phyloP scores from a whole-genome alignment of 1,139 yeast species.

The Hansenula lynferdii region DNA sequence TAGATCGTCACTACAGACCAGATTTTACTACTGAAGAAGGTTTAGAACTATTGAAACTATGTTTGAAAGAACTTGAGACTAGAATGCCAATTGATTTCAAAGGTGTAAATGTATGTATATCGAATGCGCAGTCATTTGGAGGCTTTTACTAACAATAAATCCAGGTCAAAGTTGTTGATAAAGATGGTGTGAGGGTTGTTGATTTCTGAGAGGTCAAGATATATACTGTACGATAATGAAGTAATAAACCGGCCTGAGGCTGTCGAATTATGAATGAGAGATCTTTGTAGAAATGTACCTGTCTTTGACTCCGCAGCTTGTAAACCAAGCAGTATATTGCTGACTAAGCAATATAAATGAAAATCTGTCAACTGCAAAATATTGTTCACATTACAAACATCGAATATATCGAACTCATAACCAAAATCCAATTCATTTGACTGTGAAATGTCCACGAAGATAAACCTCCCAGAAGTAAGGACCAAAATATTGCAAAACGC shows the following conservation, averaged over 20 bases:
- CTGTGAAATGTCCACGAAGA: too few species aligned
- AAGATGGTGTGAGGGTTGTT: constrained; percentile 59
- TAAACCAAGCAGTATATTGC: too few species aligned
- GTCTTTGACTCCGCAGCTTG: too few species aligned
- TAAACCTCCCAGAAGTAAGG: constrained; percentile 6
- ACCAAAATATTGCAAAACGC: constrained; percentile 14
- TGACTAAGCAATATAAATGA: too few species aligned
- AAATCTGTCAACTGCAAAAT: too few species aligned
- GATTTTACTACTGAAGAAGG: constrained; percentile 82
- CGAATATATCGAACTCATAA: too few species aligned
- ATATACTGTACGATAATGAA: not conserved
- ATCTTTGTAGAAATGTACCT: too few species aligned
- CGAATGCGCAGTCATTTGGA: not conserved
- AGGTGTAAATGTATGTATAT: constrained; percentile 52
- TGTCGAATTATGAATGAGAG: too few species aligned
- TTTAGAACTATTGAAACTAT: constrained; percentile 60
- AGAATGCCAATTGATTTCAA: constrained; percentile 97
- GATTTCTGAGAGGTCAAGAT: constrained; percentile 26
- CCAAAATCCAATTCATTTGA: not conserved
- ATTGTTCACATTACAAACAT: too few species aligned
- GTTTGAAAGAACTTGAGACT: constrained; percentile 72
- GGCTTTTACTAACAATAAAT: constrained; percentile 6
- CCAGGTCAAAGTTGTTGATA: constrained; percentile 67
- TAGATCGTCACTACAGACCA: constrained; percentile 85
- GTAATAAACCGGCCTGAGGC: not conserved